phyloP scores from a whole-genome alignment of 768 basidiomycete species.

The Inosperma sp. region DNA sequence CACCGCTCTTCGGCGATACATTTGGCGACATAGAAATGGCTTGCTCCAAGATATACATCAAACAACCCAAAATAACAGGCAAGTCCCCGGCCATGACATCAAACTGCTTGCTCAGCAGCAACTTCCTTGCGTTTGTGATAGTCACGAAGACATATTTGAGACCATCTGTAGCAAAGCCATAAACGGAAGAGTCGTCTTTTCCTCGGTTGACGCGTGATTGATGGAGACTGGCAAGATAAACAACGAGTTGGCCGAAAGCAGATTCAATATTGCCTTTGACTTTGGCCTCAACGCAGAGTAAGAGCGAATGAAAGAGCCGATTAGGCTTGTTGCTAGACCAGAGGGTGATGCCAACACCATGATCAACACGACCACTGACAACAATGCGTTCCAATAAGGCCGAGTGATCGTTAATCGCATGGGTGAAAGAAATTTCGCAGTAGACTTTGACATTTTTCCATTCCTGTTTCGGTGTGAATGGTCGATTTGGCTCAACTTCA shows the following conservation, averaged over 20 bases:
- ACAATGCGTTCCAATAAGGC: not conserved
- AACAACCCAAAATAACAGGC: too few relatives aligned
- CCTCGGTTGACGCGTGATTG: too few relatives aligned
- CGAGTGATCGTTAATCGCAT: not conserved
- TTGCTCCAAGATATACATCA: too few relatives aligned
- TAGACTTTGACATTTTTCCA: not conserved
- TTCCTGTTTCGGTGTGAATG: not conserved
- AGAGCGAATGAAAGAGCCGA: conserved; percentile 5
- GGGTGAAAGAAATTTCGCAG: conserved; percentile 3
- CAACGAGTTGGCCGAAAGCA: conserved; percentile 1
- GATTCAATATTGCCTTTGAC: not conserved
- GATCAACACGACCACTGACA: conserved; percentile 11
- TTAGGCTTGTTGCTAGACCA: conserved; percentile 2
- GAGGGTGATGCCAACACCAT: conserved; percentile 8
- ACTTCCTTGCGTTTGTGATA: too few relatives aligned
- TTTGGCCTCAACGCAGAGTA: not conserved
- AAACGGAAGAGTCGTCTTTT: too few relatives aligned
- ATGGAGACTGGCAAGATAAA: too few relatives aligned
- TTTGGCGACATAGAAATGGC: not conserved
- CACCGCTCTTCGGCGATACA: not conserved
- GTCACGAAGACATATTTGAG: too few relatives aligned
- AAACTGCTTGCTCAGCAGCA: too few relatives aligned
- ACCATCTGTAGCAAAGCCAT: too few relatives aligned
- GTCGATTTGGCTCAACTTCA: not conserved
- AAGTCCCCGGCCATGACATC: too few relatives aligned